These are phyloP conservation scores for Russula dissimulans DNA, from an alignment of 768 basidiomycete genomes.

Conservation along the genomic window DNA sequence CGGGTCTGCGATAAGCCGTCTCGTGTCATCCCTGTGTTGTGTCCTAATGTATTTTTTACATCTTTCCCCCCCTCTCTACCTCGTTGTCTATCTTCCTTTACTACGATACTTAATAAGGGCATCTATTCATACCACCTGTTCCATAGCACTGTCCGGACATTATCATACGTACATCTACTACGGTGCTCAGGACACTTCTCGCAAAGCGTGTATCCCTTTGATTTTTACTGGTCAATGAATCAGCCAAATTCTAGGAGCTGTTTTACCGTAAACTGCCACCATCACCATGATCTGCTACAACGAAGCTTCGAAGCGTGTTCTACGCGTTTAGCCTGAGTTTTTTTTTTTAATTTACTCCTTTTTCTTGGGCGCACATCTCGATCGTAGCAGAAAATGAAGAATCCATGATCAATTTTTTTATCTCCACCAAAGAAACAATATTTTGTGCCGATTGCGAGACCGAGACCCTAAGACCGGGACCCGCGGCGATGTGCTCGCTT, in stretches of 20 bases:
- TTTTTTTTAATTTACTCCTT: slow-evolving; percentile 2
- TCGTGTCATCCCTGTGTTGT: neutral
- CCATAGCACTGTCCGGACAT: slow-evolving; percentile 11
- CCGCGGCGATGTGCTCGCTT: slow-evolving; percentile 3
- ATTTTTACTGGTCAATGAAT: neutral
- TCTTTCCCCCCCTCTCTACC: neutral
- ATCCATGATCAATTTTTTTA: neutral
- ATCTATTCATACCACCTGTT: slow-evolving; percentile 12
- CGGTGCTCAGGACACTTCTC: neutral
- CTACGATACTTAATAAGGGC: slow-evolving; percentile 13
- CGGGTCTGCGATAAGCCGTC: neutral
- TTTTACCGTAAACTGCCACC: neutral
- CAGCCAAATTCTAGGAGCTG: slow-evolving; percentile 3
- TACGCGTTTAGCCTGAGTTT: neutral
- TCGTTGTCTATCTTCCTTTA: neutral
- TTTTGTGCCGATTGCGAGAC: neutral
- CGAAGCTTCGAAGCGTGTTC: neutral
- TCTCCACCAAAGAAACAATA: neutral
- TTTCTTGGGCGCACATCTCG: neutral
- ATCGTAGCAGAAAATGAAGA: neutral
- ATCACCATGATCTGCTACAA: neutral
- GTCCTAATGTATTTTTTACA: neutral
- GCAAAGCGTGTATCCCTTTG: slow-evolving; percentile 9
- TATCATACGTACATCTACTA: slow-evolving; percentile 10
- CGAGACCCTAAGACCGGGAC: neutral